Evolutionary conservation across 495 filamentous ascomycete genomes (phyloP), one percentile per base, ranked within the genome.

Genomic region (Xylaria telfairii): DNA sequence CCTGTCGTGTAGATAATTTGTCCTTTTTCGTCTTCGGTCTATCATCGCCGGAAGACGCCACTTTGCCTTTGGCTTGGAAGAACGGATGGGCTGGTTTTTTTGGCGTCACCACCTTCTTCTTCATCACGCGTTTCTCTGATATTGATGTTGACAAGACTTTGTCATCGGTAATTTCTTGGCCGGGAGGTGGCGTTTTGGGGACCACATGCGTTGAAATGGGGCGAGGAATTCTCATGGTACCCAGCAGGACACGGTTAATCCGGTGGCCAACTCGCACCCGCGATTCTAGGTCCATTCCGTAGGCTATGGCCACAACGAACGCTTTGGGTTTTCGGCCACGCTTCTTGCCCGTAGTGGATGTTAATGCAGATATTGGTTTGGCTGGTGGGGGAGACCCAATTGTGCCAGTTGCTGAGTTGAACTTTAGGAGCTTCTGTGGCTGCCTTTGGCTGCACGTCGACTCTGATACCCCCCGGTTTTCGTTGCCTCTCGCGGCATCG

Each of bases 51-150:
- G 44, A 42, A 13, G 72, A 30, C 3, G 64, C 49, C 1, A 68
- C 10, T 32, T 78, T 73, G 8, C 72, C 1, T 68, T 87, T 87
- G 7, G 83, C 85, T 6, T 85, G 64, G 75, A 97, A 97, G 75
- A 97, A 97, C 0, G 94, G 94, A 81, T 97, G 94, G 0, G 92
- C 91, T 3, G 87, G 70, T 75, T 92, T 96, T 28, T 80, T 65
- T 39, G 87, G 79, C 39, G 78, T 80, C 17, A 66, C 69, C 32
- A 80, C 74, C 67, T 79, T 74, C 67, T 79, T 80, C 57, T 49
- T 60, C 66, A 47, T 34, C 4, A 44, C 26, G 42, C 17, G 0
- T 13, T 69, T 61, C 26, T 70, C 47, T 2, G 51, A 7, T 21
- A 32, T 28, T 2, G 24, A 15, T 9, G 53, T 51, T 19, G 0